Percentiles rank a stretch among this genome's conserved stretches.
phyloP scores from a whole-genome alignment of 148 eudicot genomes.

The Agrostemma githago region DNA sequence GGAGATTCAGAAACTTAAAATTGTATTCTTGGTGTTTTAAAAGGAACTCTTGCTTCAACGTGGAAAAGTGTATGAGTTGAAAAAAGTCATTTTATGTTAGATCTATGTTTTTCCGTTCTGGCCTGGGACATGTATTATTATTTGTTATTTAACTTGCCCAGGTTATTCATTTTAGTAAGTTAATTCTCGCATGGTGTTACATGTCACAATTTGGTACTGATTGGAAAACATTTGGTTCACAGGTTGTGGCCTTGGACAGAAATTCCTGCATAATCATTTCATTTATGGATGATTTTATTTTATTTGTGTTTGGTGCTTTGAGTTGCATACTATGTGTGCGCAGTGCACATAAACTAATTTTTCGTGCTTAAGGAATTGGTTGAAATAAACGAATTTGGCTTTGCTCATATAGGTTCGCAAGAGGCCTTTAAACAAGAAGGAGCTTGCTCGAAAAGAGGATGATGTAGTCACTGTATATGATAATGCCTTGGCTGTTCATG shows the following conservation, averaged over 20 bases:
- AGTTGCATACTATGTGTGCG: neutral
- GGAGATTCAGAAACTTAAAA: neutral
- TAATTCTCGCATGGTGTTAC: neutral
- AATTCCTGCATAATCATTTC: neutral
- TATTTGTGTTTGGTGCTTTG: neutral
- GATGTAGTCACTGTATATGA: slow-evolving; percentile 74
- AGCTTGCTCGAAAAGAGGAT: slow-evolving; percentile 86
- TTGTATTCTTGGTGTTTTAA: neutral
- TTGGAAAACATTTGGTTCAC: neutral
- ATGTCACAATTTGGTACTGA: neutral
- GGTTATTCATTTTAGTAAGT: neutral
- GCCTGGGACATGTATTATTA: neutral
- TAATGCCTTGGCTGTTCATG: slow-evolving; percentile 82
- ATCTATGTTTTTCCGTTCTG: neutral
- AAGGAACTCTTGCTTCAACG: neutral
- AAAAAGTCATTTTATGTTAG: neutral
- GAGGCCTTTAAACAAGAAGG: slow-evolving; percentile 93
- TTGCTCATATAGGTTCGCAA: slow-evolving; percentile 67
- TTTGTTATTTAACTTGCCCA: neutral
- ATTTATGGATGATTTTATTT: neutral
- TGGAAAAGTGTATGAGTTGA: neutral
- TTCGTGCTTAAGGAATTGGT: neutral
- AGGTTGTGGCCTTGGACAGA: neutral
- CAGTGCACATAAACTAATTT: neutral
- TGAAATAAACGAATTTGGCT: slow-evolving; percentile 3